Evolutionary conservation across 768 basidiomycete genomes (phyloP).

Genomic region (Exidia glandulosa): DNA sequence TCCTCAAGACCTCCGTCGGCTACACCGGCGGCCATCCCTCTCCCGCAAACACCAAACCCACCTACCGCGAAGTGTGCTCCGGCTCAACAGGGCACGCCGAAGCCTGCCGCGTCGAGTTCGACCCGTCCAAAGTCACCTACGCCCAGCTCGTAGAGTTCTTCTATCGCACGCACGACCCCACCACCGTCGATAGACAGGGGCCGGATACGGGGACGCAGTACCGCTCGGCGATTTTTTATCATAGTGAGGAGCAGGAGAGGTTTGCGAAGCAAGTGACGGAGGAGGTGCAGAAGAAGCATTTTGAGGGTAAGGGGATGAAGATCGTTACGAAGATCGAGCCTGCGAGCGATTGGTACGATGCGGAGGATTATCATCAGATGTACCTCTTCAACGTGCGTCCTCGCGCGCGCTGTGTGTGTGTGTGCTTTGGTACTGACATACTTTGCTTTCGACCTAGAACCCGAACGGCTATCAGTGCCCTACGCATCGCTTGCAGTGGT

Average conservation of each 20-base stretch:
- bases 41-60: slow-evolving; percentile 41
- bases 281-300: slow-evolving; percentile 78
- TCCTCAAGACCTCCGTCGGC: slow-evolving; percentile 64
- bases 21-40: slow-evolving; percentile 76
- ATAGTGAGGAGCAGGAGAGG: slow-evolving; percentile 57
- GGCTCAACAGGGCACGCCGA: slow-evolving; percentile 86
- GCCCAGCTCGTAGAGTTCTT: slow-evolving; percentile 90
- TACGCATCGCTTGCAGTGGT: slow-evolving; percentile 81
- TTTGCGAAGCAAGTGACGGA: slow-evolving; percentile 68
- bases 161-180: slow-evolving; percentile 90
- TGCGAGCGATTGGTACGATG: slow-evolving; percentile 71
- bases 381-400: slow-evolving; percentile 46
- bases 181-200: slow-evolving; percentile 71
- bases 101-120: slow-evolving; percentile 76
- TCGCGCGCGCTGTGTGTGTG: not conserved
- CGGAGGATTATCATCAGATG: slow-evolving; percentile 75
- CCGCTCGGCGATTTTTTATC: slow-evolving; percentile 83
- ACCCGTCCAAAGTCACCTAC: slow-evolving; percentile 65
- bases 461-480: slow-evolving; percentile 87
- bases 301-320: slow-evolving; percentile 54
- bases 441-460: slow-evolving; percentile 29
- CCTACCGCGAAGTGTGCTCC: slow-evolving; percentile 65
- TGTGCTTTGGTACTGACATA: not conserved
- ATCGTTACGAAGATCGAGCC: slow-evolving; percentile 70
- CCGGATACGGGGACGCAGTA: slow-evolving; percentile 76